These are phyloP conservation scores for Aspergillus oerlinghausenensis DNA, from an alignment of 2,329 filamentous ascomycete species.

Conservation along the genomic window DNA sequence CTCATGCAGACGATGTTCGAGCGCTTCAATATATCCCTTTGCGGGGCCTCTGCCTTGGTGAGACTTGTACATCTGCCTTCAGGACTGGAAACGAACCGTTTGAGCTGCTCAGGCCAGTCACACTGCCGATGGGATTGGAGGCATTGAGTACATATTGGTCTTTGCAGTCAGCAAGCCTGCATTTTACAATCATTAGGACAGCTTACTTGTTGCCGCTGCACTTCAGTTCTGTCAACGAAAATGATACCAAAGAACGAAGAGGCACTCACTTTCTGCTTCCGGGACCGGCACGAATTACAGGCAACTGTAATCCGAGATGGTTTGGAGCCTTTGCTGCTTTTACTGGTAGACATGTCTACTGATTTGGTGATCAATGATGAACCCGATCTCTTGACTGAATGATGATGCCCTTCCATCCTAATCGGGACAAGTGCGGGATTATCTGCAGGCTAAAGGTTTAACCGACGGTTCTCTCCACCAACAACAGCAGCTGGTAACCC, in stretches of 20 bases:
- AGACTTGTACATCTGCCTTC: not conserved
- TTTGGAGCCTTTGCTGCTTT: slow-evolving; percentile 17
- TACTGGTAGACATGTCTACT: not conserved
- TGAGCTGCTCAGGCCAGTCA: slow-evolving; percentile 36
- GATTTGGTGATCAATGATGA: not conserved
- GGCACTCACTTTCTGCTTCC: slow-evolving; percentile 40
- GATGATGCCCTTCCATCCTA: not conserved
- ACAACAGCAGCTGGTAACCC: not conserved
- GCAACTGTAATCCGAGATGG: slow-evolving; percentile 36
- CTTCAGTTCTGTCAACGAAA: not conserved
- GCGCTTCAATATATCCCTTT: slow-evolving; percentile 44
- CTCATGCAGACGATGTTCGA: slow-evolving; percentile 41
- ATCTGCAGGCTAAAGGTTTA: slow-evolving; percentile 9
- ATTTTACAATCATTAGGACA: not conserved
- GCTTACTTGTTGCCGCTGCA: not conserved
- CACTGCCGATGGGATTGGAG: slow-evolving; percentile 30
- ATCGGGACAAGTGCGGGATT: slow-evolving; percentile 1
- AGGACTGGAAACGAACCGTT: slow-evolving; percentile 23
- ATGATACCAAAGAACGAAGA: slow-evolving; percentile 5
- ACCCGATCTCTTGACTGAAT: not conserved
- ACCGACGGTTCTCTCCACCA: not conserved
- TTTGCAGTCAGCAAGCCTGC: slow-evolving; percentile 9
- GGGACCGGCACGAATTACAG: slow-evolving; percentile 38
- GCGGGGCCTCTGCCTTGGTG: slow-evolving; percentile 36
- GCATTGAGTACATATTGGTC: slow-evolving; percentile 35